phyloP scores from a whole-genome alignment of 306 rosid genomes.

The Gastrolobium villosum region DNA sequence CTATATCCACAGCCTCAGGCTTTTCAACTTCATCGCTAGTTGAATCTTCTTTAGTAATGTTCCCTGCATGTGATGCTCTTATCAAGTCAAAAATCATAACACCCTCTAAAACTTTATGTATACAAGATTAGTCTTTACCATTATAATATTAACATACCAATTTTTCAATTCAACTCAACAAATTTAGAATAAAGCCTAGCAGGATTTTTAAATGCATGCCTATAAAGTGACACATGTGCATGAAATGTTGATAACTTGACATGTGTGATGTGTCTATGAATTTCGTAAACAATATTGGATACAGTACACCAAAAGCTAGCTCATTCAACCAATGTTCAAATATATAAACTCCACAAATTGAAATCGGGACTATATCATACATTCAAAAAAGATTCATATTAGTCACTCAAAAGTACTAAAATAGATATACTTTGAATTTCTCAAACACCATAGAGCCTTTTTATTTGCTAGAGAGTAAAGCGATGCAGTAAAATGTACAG shows the following conservation, averaged over 20 bases:
- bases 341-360: no score
- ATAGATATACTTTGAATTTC: no score
- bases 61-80: conserved; percentile 45
- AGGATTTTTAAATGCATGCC: neutral
- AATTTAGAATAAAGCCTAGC: neutral
- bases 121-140: conserved; percentile 7
- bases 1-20: conserved; percentile 43
- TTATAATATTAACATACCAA: neutral
- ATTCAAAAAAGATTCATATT: no score
- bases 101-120: conserved; percentile 37
- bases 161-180: neutral
- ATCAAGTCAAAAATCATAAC: conserved; percentile 28
- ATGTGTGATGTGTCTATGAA: neutral
- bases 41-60: conserved; percentile 32
- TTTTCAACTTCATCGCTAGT: conserved; percentile 28
- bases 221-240: neutral
- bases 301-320: no score
- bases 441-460: no score
- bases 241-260: conserved; percentile 9
- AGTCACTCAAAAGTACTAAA: no score
- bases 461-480: no score
- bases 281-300: no score
- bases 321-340: no score
- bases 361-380: no score
- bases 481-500: no score